Conservation (phyloP, 495 filamentous ascomycete genomes). For the Oidiodendron maius region DNA sequence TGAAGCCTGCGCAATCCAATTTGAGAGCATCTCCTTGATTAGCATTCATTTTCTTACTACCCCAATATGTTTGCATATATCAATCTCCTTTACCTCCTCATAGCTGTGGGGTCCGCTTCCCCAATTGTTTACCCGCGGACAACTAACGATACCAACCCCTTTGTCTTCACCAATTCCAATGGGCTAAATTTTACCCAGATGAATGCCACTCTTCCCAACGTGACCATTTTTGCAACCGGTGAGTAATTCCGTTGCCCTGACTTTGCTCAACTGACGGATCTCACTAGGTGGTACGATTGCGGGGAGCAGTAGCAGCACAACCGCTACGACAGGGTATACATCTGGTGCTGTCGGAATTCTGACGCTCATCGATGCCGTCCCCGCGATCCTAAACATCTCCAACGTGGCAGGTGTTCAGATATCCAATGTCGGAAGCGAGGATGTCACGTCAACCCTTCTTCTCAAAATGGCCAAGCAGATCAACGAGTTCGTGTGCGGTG, state of each 20-base stretch:
- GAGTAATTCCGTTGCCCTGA: no score
- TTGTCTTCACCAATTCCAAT: slow-evolving; percentile 29
- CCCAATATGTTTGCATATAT: slow-evolving; percentile 20
- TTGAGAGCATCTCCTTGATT: neutral
- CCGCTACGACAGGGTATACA: slow-evolving; percentile 41
- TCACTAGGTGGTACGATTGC: slow-evolving; percentile 38
- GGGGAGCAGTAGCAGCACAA: slow-evolving; percentile 32
- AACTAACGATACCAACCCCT: slow-evolving; percentile 10
- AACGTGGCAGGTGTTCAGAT: slow-evolving; percentile 42
- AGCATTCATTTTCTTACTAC: slow-evolving; percentile 2
- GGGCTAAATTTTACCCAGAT: slow-evolving; percentile 30
- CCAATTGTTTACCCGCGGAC: slow-evolving; percentile 23
- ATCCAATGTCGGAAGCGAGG: slow-evolving; percentile 25
- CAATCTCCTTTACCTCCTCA: slow-evolving; percentile 21
- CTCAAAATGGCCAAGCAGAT: slow-evolving; percentile 36
- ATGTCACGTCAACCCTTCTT: slow-evolving; percentile 36
- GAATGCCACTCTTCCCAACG: slow-evolving; percentile 40
- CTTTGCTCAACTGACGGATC: neutral
- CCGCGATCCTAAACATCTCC: slow-evolving; percentile 36
- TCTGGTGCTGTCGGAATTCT: slow-evolving; percentile 37
- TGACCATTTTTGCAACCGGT: slow-evolving; percentile 45
- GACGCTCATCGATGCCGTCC: slow-evolving; percentile 30
- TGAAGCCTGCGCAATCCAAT: neutral
- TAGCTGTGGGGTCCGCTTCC: slow-evolving; percentile 23
- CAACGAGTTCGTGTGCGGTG: slow-evolving; percentile 32